A percentile compares a stretch with the other conserved stretches of the same genome.
These are phyloP conservation scores for Populus tomentosa DNA, from an alignment of 441 rosid species.

Conservation along the genomic window DNA sequence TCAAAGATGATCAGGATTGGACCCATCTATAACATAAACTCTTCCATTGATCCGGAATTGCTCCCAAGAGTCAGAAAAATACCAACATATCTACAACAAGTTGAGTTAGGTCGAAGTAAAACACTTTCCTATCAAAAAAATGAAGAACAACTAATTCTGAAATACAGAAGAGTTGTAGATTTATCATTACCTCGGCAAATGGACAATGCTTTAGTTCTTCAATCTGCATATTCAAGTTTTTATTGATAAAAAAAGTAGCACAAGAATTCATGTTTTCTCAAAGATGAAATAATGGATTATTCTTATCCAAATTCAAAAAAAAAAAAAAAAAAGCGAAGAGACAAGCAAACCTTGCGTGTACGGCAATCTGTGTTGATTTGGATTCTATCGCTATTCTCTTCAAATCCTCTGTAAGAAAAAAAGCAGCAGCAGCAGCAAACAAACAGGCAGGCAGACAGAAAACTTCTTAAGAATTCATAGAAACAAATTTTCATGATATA, in stretches of 20 bases:
- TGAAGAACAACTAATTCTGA: neutral
- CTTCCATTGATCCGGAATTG: conserved; percentile 81
- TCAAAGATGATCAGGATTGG: conserved; percentile 42
- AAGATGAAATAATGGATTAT: neutral
- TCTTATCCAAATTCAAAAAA: no score
- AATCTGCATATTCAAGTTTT: conserved; percentile 38
- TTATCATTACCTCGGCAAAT: conserved; percentile 63
- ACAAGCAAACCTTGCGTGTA: conserved; percentile 51
- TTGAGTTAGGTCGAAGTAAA: neutral
- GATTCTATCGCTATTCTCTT: conserved; percentile 50
- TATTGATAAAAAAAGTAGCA: neutral
- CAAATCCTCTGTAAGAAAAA: conserved; percentile 55
- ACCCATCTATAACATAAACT: conserved; percentile 64
- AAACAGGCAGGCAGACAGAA: neutral
- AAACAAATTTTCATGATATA: neutral
- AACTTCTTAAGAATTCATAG: neutral
- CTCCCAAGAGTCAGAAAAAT: conserved; percentile 82
- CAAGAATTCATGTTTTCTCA: neutral
- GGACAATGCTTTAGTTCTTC: conserved; percentile 77
- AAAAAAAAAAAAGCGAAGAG: neutral
- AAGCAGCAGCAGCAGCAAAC: neutral
- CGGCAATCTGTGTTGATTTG: conserved; percentile 66
- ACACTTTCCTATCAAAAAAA: neutral
- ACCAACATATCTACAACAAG: conserved; percentile 67
- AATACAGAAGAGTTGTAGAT: neutral